phyloP scores from a whole-genome alignment of 306 rosid species.

The Gynostemma pentaphyllum region DNA sequence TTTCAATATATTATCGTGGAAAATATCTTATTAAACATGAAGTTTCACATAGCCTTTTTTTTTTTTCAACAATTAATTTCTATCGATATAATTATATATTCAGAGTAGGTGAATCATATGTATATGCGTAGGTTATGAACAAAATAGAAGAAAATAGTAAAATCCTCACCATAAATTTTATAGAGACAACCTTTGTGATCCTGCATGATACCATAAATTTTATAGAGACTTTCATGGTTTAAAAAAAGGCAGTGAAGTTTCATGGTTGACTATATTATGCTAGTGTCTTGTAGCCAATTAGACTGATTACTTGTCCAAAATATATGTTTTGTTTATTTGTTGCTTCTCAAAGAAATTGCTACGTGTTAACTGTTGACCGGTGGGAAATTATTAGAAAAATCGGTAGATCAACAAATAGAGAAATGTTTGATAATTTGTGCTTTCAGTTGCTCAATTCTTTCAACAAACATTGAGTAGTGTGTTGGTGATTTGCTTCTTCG shows the following conservation, averaged over 20 bases:
- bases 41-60: not conserved
- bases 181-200: constrained; percentile 1
- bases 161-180: not conserved
- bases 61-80: not conserved
- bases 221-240: not conserved
- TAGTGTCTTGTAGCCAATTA: not conserved
- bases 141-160: too few species aligned
- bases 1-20: not conserved
- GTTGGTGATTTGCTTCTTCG: constrained; percentile 10
- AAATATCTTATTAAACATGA: not conserved
- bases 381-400: constrained; percentile 16
- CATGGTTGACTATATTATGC: not conserved
- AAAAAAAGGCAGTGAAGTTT: not conserved
- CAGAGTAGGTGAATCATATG: not conserved
- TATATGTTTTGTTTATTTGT: constrained; percentile 11
- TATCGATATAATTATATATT: not conserved
- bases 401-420: constrained; percentile 22
- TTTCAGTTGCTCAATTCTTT: constrained; percentile 31
- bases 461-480: constrained; percentile 49
- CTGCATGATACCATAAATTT: not conserved
- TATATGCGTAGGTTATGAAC: not conserved
- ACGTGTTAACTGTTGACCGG: constrained; percentile 25
- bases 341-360: constrained; percentile 15
- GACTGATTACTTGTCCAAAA: not conserved
- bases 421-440: constrained; percentile 22